Evolutionary conservation across 352 stramenopile genomes (phyloP), one percentile per base, ranked within the genome.

Genomic region (Hyaloperonospora brassicae): DNA sequence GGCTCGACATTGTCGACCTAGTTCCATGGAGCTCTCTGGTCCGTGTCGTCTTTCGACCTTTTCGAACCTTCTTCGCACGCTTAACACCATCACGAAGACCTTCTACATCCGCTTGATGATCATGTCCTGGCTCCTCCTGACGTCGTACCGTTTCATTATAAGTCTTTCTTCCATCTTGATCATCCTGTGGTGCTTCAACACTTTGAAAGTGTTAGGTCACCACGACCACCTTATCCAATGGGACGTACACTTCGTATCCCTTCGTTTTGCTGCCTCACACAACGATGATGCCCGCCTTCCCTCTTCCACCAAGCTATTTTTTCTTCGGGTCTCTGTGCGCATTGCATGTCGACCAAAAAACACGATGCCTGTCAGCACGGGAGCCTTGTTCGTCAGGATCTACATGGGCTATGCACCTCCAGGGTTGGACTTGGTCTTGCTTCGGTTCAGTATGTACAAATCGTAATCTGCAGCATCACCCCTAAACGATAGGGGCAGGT

Each of bases 211-310:
- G 50, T 12, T 64, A 46, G 0, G 55, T 68, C 1, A 45, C 43
- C 0, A 59, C 8, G 0, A 68, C 55, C 9, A 58, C 36, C 5
- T 30, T 36, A 5, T 57, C 36, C 30, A 53, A 39, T 0, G 45
- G 50, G 21, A 68, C n/a, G 34, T 64, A 63, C 1, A 62, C 55
- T 7, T 42, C 22, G 38, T 61, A 68, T 0, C 46, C 36, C 8
- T 68, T 68, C 7, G 45, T 60, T 5, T 60, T 50, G 9, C 50
- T 43, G 21, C 50, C 35, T 5, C 50, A 55, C 0, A 50, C 56
- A 0, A 61, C 36, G 14, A 62, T 59, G 17, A 56, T 50, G 6
- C 27, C 62, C 0, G 22, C 10, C 27, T 68, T 23, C 0, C 25
- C 46, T 0, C 42, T 48, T 7, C 55, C 38, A 12, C 38, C 13